These are phyloP conservation scores for Karstenula rhodostoma DNA, from an alignment of 2,329 filamentous ascomycete species.

Conservation along the genomic window DNA sequence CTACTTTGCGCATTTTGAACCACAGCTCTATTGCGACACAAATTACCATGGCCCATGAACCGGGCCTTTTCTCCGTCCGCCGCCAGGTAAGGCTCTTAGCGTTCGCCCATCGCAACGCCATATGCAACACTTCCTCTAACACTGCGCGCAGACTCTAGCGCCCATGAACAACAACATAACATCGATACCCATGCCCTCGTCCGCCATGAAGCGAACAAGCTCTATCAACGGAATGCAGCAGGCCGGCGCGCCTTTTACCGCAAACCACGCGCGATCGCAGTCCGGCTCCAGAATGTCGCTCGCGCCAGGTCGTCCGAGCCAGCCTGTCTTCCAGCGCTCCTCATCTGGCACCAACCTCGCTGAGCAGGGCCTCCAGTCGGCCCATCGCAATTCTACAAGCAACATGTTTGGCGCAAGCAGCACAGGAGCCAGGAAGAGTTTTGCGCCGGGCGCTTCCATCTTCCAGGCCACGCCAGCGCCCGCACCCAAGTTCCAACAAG, in stretches of 20 bases:
- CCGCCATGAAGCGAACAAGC: constrained; percentile 91
- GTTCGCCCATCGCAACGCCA: constrained; percentile 25
- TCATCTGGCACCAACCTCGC: constrained; percentile 83
- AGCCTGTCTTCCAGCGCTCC: constrained; percentile 85
- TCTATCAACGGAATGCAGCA: constrained; percentile 72
- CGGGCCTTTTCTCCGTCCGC: constrained; percentile 87
- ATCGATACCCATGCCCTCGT: constrained; percentile 88
- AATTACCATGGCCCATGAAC: constrained; percentile 45
- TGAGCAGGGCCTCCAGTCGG: constrained; percentile 82
- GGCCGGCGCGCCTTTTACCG: constrained; percentile 64
- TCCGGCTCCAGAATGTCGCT: constrained; percentile 88
- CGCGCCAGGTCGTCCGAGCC: constrained; percentile 78
- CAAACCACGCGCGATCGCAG: constrained; percentile 79
- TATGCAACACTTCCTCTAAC: constrained; percentile 21
- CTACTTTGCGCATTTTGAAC: background rate
- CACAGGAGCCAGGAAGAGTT: constrained; percentile 72
- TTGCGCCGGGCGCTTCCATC: constrained; percentile 65
- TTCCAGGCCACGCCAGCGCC: constrained; percentile 57
- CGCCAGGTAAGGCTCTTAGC: constrained; percentile 74
- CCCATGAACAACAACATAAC: constrained; percentile 79
- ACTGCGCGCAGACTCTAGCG: constrained; percentile 75
- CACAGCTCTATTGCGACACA: constrained; percentile 17
- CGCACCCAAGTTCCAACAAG: constrained; percentile 63
- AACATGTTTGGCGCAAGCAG: constrained; percentile 62
- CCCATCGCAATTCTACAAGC: constrained; percentile 82